These are phyloP conservation scores for Backusella circina DNA, from an alignment of 192 early-diverging fungal species.

Conservation along the genomic window DNA sequence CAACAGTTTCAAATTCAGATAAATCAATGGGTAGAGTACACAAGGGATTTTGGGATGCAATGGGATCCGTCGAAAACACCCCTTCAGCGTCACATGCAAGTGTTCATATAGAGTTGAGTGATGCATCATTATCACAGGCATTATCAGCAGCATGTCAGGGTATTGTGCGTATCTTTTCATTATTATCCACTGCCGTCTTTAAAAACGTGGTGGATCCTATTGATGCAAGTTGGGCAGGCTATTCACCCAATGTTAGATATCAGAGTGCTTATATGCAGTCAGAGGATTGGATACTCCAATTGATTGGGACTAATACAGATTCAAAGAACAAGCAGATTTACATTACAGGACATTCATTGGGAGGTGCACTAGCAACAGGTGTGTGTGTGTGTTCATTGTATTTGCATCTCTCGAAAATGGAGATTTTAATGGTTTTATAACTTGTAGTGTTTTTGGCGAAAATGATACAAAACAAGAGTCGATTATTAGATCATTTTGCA, in stretches of 20 bases:
- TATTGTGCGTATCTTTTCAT: constrained; percentile 30
- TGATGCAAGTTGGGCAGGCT: constrained; percentile 43
- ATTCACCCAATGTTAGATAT: constrained; percentile 24
- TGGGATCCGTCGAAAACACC: constrained; percentile 35
- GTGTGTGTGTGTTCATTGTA: too few relatives aligned
- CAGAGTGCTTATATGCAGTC: constrained; percentile 44
- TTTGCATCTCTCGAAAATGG: too few relatives aligned
- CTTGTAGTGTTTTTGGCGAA: constrained; percentile 45
- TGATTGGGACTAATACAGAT: background rate
- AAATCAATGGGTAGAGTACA: constrained; percentile 46
- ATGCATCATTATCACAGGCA: constrained; percentile 40
- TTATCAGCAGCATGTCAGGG: constrained; percentile 36
- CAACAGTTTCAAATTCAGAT: constrained; percentile 10
- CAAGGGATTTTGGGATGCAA: constrained; percentile 50
- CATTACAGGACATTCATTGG: constrained; percentile 52
- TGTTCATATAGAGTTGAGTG: constrained; percentile 40
- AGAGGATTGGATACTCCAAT: constrained; percentile 26
- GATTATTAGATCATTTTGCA: constrained; percentile 43
- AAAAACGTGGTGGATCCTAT: constrained; percentile 48
- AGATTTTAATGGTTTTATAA: too few relatives aligned
- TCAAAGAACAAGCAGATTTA: constrained; percentile 39
- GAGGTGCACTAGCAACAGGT: constrained; percentile 46
- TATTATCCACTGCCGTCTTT: constrained; percentile 37
- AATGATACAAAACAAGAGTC: constrained; percentile 45
- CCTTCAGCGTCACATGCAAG: background rate